Evolutionary conservation across 73 alveolate genomes (phyloP).

Genomic region (Diophrys sp.): DNA sequence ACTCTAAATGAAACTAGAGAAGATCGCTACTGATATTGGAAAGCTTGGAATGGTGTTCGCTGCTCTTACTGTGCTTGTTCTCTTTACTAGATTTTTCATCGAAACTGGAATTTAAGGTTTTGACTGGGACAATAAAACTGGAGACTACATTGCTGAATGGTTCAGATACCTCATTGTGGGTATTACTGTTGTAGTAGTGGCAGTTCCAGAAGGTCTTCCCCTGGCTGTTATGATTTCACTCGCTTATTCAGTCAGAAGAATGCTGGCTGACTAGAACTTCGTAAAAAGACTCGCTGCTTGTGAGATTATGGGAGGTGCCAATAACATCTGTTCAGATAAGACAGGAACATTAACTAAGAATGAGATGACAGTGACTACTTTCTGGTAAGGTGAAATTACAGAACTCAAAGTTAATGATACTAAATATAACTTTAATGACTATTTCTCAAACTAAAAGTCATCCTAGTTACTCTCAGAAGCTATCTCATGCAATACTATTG

Average conservation of each 20-base stretch:
- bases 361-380: slow-evolving; percentile 74
- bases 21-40: slow-evolving; percentile 87
- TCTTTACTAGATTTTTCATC: slow-evolving; percentile 39
- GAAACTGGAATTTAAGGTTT: slow-evolving; percentile 41
- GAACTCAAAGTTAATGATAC: slow-evolving; percentile 30
- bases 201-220: slow-evolving; percentile 96
- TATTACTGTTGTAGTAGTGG: slow-evolving; percentile 89
- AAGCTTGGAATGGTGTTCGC: slow-evolving; percentile 82
- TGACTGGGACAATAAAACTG: slow-evolving; percentile 31
- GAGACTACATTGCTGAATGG: slow-evolving; percentile 31
- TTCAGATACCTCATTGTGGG: slow-evolving; percentile 68
- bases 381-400: slow-evolving; percentile 52
- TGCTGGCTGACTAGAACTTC: slow-evolving; percentile 85
- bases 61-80: slow-evolving; percentile 65
- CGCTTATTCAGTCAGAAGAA: slow-evolving; percentile 87
- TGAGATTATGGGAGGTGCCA: slow-evolving; percentile 96
- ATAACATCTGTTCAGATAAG: slow-evolving; percentile 88
- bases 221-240: slow-evolving; percentile 90
- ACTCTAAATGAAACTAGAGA: slow-evolving; percentile 77
- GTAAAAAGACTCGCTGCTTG: slow-evolving; percentile 84
- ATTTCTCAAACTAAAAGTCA: slow-evolving; percentile 21
- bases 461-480: slow-evolving; percentile 25
- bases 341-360: slow-evolving; percentile 93
- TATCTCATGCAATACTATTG: slow-evolving; percentile 45
- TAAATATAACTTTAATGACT: slow-evolving; percentile 20